Evolutionary conservation across 1,284 basidiomycete genomes (phyloP).

Genomic region (Trichosporon sp.): DNA sequence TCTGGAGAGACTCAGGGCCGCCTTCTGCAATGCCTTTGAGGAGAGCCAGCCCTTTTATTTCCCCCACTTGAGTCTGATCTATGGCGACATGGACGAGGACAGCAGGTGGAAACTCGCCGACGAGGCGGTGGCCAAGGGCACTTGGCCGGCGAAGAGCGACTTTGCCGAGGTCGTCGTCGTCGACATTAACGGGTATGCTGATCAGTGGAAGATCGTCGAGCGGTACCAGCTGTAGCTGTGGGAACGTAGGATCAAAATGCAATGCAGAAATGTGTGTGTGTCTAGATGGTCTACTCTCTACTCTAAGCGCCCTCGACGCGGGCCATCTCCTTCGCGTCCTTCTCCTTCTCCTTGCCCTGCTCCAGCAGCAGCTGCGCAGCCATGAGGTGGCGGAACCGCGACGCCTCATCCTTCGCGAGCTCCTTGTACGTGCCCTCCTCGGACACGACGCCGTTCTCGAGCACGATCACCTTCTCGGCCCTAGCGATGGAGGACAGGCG

Average conservation of each 20-base stretch:
- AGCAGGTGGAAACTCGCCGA: slow-evolving; percentile 36
- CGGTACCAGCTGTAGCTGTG: background rate
- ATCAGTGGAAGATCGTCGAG: slow-evolving; percentile 33
- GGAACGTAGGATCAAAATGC: background rate
- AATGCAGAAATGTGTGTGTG: slow-evolving; percentile 11
- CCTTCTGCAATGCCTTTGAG: slow-evolving; percentile 3
- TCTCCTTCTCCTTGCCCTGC: slow-evolving; percentile 23
- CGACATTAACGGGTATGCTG: slow-evolving; percentile 27
- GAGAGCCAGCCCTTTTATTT: slow-evolving; percentile 36
- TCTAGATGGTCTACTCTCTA: slow-evolving; percentile 4
- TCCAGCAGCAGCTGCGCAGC: slow-evolving; percentile 70
- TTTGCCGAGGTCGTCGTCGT: slow-evolving; percentile 30
- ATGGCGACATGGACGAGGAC: slow-evolving; percentile 37
- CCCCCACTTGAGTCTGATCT: slow-evolving; percentile 47
- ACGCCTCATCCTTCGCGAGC: slow-evolving; percentile 61
- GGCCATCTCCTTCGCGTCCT: background rate
- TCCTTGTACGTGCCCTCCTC: slow-evolving; percentile 83
- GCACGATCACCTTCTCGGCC: slow-evolving; percentile 80
- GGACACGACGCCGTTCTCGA: slow-evolving; percentile 80
- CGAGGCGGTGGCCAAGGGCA: slow-evolving; percentile 20
- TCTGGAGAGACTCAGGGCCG: slow-evolving; percentile 34
- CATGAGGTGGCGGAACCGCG: slow-evolving; percentile 77
- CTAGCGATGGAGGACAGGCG: slow-evolving; percentile 79
- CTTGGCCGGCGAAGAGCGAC: slow-evolving; percentile 17
- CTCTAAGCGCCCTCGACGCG: background rate